Base-by-base conservation (phyloP, 306 rosid species). In the Cucurbita pepo region DNA sequence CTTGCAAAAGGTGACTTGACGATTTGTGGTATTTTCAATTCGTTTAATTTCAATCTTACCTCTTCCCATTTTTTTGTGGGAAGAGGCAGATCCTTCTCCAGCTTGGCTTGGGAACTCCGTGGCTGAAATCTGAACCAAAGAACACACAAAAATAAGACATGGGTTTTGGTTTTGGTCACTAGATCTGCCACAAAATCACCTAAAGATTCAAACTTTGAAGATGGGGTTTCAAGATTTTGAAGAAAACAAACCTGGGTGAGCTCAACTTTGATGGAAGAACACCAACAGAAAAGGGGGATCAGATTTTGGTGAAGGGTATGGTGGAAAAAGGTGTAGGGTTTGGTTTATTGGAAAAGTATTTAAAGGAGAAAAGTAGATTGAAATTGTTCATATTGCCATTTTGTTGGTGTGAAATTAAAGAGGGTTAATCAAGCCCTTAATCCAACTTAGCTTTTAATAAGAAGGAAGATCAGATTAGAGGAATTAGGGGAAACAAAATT, bases 1-100 rank as follows among this genome's bases (percentile, higher is more conserved):
- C 77, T 92, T 92, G 78, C 96, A 89, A 73, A 92, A 92, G 21
- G 97, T 92, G 19, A 92, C 97, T 80, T 92, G 97, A 56, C 97
- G 82, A 55, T 90, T 92, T 0, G 96, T 90, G 0, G 92, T 90
- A 87, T 92, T 92, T 79, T 92, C 97, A 25, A 92, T 92, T 78
- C 97, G 38, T 85, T 90, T 92, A 18, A 92, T 90, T 79, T 92
- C 96, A 5, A 92, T 90, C 66, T 88, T 92, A 41, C 97, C 97
- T 83, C 97, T 90, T 71, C 97, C 97, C 77, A 80, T 69, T 79
- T 85, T 92, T 74, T 80, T 88, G 25, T 85, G 96, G 59, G 97
- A 84, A 53, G 91, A 85, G 36, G 76, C 53, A 56, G 67, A 55
- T 56, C 89, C 89, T 79, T 82, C 92, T 45, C 73, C 76, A 41